Percentiles rank a stretch among this genome's conserved stretches.
These are phyloP conservation scores for Parasitella parasitica DNA, from an alignment of 371 early-diverging fungal genomes.

Conservation along the genomic window DNA sequence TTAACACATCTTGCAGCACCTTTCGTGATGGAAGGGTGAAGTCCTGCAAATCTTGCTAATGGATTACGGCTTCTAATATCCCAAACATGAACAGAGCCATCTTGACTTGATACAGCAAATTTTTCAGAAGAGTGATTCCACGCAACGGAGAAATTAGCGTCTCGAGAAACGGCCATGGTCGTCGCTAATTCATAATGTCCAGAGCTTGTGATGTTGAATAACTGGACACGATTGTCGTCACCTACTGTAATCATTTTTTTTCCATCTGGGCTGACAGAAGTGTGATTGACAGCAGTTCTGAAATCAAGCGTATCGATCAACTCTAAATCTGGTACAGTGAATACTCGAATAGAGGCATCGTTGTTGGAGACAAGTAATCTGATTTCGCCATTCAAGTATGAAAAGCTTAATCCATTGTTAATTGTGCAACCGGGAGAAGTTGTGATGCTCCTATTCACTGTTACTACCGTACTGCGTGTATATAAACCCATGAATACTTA, in stretches of 20 bases:
- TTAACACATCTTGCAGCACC: slow-evolving; percentile 86
- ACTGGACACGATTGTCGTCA: slow-evolving; percentile 79
- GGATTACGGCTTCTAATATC: slow-evolving; percentile 38
- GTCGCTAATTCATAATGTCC: slow-evolving; percentile 67
- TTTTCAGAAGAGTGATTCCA: slow-evolving; percentile 75
- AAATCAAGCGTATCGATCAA: slow-evolving; percentile 70
- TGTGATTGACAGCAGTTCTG: slow-evolving; percentile 83
- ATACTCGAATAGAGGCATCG: slow-evolving; percentile 90
- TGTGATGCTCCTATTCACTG: slow-evolving; percentile 57
- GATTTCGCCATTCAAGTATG: slow-evolving; percentile 59
- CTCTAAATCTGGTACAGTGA: slow-evolving; percentile 70
- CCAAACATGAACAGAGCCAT: slow-evolving; percentile 84
- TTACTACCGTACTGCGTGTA: too few species aligned
- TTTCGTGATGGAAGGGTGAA: slow-evolving; percentile 63
- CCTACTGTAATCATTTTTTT: slow-evolving; percentile 84
- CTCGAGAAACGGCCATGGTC: slow-evolving; percentile 52
- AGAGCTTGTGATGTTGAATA: slow-evolving; percentile 67
- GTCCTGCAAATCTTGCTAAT: slow-evolving; percentile 47
- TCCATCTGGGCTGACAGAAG: slow-evolving; percentile 83
- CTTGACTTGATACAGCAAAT: slow-evolving; percentile 84
- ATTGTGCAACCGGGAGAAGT: slow-evolving; percentile 84
- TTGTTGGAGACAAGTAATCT: slow-evolving; percentile 90
- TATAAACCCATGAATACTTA: slow-evolving; percentile 1
- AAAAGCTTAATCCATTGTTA: slow-evolving; percentile 88
- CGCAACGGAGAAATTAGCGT: slow-evolving; percentile 39